These are phyloP conservation scores for Guadua angustifolia DNA, from an alignment of 176 grass and related monocot genomes.

Conservation along the genomic window DNA sequence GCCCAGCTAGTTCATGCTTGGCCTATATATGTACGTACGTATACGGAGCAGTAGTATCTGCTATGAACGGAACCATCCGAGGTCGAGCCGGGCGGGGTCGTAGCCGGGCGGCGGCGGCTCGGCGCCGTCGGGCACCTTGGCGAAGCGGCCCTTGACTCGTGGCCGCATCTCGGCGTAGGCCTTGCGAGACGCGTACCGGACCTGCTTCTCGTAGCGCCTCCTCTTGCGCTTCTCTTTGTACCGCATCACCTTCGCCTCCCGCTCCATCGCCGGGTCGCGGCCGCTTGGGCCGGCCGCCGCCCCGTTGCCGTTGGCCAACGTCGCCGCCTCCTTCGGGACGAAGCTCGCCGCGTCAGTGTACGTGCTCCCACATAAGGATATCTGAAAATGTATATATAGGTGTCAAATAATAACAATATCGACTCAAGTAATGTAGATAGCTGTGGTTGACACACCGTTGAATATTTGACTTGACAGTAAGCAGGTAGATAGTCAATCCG, in stretches of 20 bases:
- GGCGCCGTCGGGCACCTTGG: conserved; percentile 66
- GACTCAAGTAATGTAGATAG: background rate
- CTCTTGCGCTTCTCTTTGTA: conserved; percentile 93
- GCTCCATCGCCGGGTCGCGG: conserved; percentile 48
- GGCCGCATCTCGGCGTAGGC: conserved; percentile 92
- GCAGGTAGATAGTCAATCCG: background rate
- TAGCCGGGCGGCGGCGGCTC: conserved; percentile 33
- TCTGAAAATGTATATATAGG: conserved; percentile 29
- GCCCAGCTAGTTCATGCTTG: conserved; percentile 30
- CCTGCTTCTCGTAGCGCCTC: conserved; percentile 87
- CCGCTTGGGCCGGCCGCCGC: background rate
- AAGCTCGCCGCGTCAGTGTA: conserved; percentile 47
- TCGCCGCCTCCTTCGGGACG: background rate
- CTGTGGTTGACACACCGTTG: background rate
- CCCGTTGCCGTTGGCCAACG: conserved; percentile 17
- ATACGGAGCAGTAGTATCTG: background rate
- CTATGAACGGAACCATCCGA: conserved; percentile 68
- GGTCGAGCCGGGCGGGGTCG: conserved; percentile 57
- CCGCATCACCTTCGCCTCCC: conserved; percentile 82
- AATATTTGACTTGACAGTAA: background rate
- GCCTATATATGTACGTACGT: background rate
- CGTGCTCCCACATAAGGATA: conserved; percentile 50
- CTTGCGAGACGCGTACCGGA: conserved; percentile 91
- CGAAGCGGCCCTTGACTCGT: conserved; percentile 89
- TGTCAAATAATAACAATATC: background rate